Conservation (phyloP, 1,284 basidiomycete genomes). For the Austroboletus niveus region DNA sequence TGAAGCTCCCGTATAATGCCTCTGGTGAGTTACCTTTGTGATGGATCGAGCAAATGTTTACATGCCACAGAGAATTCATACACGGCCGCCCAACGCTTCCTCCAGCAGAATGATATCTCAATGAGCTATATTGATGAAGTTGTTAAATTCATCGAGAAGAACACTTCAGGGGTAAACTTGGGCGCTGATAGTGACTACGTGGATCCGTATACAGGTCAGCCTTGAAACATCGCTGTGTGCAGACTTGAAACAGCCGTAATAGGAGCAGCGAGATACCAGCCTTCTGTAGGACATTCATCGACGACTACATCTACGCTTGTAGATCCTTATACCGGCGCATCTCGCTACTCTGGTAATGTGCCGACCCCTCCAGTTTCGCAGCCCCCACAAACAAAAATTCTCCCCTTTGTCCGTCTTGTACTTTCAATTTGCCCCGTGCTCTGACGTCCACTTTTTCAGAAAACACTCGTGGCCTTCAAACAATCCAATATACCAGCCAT, state of each 20-base stretch:
- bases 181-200: constrained; percentile 62
- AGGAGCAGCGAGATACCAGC: constrained; percentile 34
- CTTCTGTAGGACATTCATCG: constrained; percentile 9
- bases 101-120: constrained; percentile 84
- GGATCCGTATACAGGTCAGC: constrained; percentile 88
- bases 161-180: constrained; percentile 75
- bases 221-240: constrained; percentile 11
- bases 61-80: constrained; percentile 82
- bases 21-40: constrained; percentile 52
- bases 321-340: constrained; percentile 42
- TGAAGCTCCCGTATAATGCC: constrained; percentile 94
- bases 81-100: constrained; percentile 85
- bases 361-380: constrained; percentile 26
- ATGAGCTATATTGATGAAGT: constrained; percentile 86
- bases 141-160: constrained; percentile 92
- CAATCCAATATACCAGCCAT: constrained; percentile 89
- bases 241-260: constrained; percentile 22
- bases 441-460: constrained; percentile 33
- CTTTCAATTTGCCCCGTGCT: not conserved
- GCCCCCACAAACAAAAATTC: constrained; percentile 38
- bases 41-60: constrained; percentile 3
- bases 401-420: constrained; percentile 56
- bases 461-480: constrained; percentile 71
- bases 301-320: constrained; percentile 32
- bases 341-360: constrained; percentile 33